Evolutionary conservation across 345 rosid genomes (phyloP).

Genomic region (Cardamine occulta): DNA sequence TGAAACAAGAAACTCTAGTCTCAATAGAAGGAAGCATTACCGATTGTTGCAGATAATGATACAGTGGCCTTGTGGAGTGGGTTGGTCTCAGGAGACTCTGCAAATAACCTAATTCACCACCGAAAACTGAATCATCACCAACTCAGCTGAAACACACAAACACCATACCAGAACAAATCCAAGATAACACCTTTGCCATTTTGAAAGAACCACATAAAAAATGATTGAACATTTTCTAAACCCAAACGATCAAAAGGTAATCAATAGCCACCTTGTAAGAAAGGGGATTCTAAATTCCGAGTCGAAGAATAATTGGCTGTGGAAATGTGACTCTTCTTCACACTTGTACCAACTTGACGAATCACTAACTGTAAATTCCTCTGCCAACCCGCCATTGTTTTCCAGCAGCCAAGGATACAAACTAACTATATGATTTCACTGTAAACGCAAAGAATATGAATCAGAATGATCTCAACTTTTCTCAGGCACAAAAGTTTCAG

Average conservation of each 20-base stretch:
- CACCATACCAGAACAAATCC: neutral
- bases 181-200: neutral
- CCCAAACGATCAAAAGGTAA: conserved; percentile 18
- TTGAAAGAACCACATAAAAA: neutral
- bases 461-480: too few relatives aligned
- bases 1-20: too few relatives aligned
- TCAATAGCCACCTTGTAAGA: conserved; percentile 54
- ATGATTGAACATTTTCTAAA: conserved; percentile 13
- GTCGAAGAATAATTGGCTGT: conserved; percentile 40
- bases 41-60: too few relatives aligned
- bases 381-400: conserved; percentile 77
- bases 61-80: too few relatives aligned
- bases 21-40: too few relatives aligned
- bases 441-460: too few relatives aligned
- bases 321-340: conserved; percentile 44
- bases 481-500: too few relatives aligned
- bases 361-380: conserved; percentile 58
- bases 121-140: too few relatives aligned
- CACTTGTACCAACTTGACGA: conserved; percentile 55
- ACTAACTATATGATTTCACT: neutral
- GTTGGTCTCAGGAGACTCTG: too few relatives aligned
- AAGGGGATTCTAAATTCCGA: conserved; percentile 41
- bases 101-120: too few relatives aligned
- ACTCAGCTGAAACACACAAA: neutral
- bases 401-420: neutral